Base-by-base conservation (phyloP, 2,329 filamentous ascomycete genomes). In the Aureobasidium sp. region DNA sequence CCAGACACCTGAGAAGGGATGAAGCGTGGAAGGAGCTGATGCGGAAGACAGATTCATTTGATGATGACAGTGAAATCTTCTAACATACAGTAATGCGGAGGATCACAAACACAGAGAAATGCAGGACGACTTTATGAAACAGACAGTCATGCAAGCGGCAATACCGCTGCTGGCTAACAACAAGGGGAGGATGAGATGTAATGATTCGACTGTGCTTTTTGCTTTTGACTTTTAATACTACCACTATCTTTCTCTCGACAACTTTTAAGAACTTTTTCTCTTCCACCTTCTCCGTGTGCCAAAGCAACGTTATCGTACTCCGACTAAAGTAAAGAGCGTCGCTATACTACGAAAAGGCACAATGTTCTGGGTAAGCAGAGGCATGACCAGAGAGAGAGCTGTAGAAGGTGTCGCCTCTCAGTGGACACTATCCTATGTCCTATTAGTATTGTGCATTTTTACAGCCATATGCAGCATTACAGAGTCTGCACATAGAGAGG, bases 41-140 rank as follows among this genome's bases (percentile, higher is more conserved):
- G 26, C 32, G 43, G 41, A 59, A 43, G 55, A 59, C 55, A 59
- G 55, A 48, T 48, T 59, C 55, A 10, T 59, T 59, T 59, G 55
- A 59, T 48, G 55, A 59, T 29, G 43, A 59, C 15, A 59, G 55
- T 39, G 55, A 59, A 24, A 59, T 59, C n/a, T 47, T 59, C 43
- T 59, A 29, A n/a, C 5, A 48, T 17, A 27, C 20, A 29, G 29
- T 47, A 59, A 48, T 59, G 29, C 41, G 55, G 41, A 47, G 43
- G 55, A 39, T 39, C 32, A 43, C 29, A 13, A 27, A 48, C 10
- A 27, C 43, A 37, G 24, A 9, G 20, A 39, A 6, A 36, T 53
- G 32, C n/a, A n/a, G n/a, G n/a, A 57, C 53, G 53, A 46, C 53
- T 34, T 57, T 46, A 57, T 27, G 53, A 46, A 9, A 46, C 29